These are phyloP conservation scores for Leavenworthia alabamica DNA, from an alignment of 345 rosid genomes.

Conservation along the genomic window DNA sequence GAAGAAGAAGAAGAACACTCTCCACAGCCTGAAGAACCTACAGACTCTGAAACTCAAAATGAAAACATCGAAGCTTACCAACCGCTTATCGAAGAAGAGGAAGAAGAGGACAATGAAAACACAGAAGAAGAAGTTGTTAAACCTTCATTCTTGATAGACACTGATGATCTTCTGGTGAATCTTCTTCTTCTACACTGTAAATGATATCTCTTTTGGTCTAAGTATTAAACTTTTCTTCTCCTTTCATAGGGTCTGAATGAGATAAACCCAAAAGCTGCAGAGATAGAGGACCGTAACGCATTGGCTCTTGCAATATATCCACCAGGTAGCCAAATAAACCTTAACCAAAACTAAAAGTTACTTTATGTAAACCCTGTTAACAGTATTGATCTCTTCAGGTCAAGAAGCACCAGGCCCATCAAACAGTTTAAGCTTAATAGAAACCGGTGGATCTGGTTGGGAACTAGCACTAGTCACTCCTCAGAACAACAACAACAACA, in stretches of 20 bases:
- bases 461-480: conserved; percentile 86
- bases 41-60: conserved; percentile 6
- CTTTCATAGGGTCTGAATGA: conserved; percentile 58
- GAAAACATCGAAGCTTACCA: conserved; percentile 13
- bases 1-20: conserved; percentile 1
- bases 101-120: conserved; percentile 11
- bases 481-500: conserved; percentile 77
- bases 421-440: conserved; percentile 42
- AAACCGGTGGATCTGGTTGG: conserved; percentile 72
- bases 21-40: conserved; percentile 15
- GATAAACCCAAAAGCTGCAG: conserved; percentile 63
- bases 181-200: no score
- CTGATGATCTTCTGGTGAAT: conserved; percentile 41
- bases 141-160: conserved; percentile 29
- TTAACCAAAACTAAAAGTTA: neutral
- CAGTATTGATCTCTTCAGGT: conserved; percentile 36
- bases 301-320: conserved; percentile 91
- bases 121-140: conserved; percentile 11
- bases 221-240: neutral
- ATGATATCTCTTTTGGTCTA: neutral
- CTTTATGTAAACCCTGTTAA: neutral
- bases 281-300: conserved; percentile 78
- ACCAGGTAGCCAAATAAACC: conserved; percentile 47
- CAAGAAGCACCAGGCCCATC: conserved; percentile 38
- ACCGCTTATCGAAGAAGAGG: conserved; percentile 21